These are phyloP conservation scores for Pseudonectria buxi DNA, from an alignment of 2,329 filamentous ascomycete species.

Conservation along the genomic window DNA sequence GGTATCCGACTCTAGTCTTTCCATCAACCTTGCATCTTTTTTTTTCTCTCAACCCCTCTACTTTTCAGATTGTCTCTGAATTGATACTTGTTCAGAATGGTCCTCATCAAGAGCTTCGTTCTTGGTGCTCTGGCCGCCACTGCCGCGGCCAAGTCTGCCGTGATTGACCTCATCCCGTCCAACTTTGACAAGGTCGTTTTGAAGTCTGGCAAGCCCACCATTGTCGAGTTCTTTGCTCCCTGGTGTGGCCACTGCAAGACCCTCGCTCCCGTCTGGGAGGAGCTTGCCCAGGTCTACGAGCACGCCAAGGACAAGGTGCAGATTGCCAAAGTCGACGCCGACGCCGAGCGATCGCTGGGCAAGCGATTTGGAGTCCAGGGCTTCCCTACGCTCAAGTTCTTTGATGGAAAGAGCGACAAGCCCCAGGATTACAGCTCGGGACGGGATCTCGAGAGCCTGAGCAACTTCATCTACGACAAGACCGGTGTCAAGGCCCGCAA, in stretches of 20 bases:
- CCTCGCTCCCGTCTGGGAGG: slow-evolving; percentile 89
- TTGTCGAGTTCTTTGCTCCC: slow-evolving; percentile 96
- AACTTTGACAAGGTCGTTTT: slow-evolving; percentile 92
- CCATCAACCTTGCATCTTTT: neutral
- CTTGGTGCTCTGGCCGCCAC: slow-evolving; percentile 48
- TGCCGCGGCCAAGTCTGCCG: slow-evolving; percentile 67
- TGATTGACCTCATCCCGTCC: slow-evolving; percentile 78
- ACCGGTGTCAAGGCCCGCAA: slow-evolving; percentile 75
- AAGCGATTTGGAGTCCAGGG: slow-evolving; percentile 85
- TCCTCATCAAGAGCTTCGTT: slow-evolving; percentile 54
- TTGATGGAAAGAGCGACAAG: slow-evolving; percentile 86
- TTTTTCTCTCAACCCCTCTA: neutral
- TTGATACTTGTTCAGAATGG: slow-evolving; percentile 35
- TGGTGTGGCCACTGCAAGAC: slow-evolving; percentile 99
- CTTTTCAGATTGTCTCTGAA: slow-evolving; percentile 2
- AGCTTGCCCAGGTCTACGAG: slow-evolving; percentile 70
- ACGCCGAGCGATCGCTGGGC: slow-evolving; percentile 77
- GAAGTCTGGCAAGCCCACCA: slow-evolving; percentile 86
- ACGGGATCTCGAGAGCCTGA: slow-evolving; percentile 80
- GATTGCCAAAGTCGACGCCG: slow-evolving; percentile 94
- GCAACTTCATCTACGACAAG: slow-evolving; percentile 77
- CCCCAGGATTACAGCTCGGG: slow-evolving; percentile 82
- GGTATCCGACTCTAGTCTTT: slow-evolving; percentile 7
- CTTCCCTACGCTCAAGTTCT: slow-evolving; percentile 96
- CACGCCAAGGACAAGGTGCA: slow-evolving; percentile 65